Base-by-base conservation (phyloP, 2,329 filamentous ascomycete species). In the Claviceps sp. region DNA sequence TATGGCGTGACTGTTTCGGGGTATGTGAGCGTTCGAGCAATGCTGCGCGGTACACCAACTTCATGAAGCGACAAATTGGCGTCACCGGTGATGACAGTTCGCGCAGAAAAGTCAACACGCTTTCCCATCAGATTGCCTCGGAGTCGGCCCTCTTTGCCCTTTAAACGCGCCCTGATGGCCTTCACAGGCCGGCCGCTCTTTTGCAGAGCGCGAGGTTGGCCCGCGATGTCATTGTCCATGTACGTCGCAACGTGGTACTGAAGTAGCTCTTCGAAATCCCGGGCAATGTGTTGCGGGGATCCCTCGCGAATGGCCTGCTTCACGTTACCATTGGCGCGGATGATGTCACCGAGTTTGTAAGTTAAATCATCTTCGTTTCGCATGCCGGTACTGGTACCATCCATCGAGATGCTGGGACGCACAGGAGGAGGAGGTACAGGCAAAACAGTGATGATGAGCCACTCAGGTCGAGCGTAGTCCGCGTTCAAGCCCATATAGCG, bases 121-220 rank as follows among this genome's bases (percentile, higher is more conserved):
- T 98, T 99, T 57, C 93, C 93, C 94, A 98, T 98, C 76, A 98
- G 75, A 70, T 98, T 99, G 65, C 94, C 93, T 73, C 93, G 85
- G 24, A 99, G 81, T 76, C 93, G 89, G 60, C 93, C 93, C 66
- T 99, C 93, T 72, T 99, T 99, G 57, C 94, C 94, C 82, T 99
- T 99, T 67, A 99, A 77, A 70, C 93, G 90, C 55, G 89, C 89
- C 61, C 94, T 87, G 58, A 98, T 95, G 16, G 93, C 89, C 73
- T 98, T 98, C 59, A 98, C 86, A 1, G 94, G 90, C 63, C 94
- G 84, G 47, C 94, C 94, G 52, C 89, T 95, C 75, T 98, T 98
- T 65, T 98, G 94, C 63, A 97, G 76, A 2, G 93, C 91, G 61
- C 93, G 89, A 2, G 93, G 93, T 61, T 94, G 84, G 48, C 91